A percentile compares a stretch with the other conserved stretches of the same genome.
Evolutionary conservation across 1,284 basidiomycete species (phyloP).

Genomic region (Apiotrichum mycotoxinovorans): DNA sequence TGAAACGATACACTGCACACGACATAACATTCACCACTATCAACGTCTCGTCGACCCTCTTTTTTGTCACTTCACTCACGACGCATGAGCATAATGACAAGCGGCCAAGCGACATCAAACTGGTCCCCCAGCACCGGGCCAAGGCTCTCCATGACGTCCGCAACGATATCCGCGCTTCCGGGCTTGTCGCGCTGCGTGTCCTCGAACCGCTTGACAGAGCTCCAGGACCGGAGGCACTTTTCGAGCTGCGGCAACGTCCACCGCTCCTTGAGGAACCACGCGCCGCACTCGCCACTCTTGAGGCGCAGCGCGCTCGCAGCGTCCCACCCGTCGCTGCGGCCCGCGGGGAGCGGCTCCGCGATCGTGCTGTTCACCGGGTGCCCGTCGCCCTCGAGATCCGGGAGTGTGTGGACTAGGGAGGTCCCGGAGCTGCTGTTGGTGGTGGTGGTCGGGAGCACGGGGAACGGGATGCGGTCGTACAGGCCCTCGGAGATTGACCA

Average conservation of each 20-base stretch:
- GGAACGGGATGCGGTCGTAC: conserved; percentile 64
- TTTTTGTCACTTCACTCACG: too few relatives aligned
- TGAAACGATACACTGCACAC: too few relatives aligned
- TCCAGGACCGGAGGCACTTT: conserved; percentile 68
- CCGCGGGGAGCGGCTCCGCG: conserved; percentile 20
- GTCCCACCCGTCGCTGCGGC: conserved; percentile 21
- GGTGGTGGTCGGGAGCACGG: conserved; percentile 35
- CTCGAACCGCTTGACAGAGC: conserved; percentile 66
- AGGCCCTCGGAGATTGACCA: conserved; percentile 69
- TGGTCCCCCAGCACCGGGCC: conserved; percentile 50
- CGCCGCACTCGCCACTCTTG: conserved; percentile 34
- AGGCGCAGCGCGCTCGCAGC: conserved; percentile 23
- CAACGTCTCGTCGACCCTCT: too few relatives aligned
- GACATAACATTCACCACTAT: too few relatives aligned
- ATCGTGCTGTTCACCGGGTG: conserved; percentile 8
- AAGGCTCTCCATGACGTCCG: conserved; percentile 60
- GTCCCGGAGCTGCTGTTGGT: too few relatives aligned
- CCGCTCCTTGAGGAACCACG: conserved; percentile 60
- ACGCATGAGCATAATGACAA: conserved; percentile 3
- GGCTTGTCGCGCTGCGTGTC: conserved; percentile 52
- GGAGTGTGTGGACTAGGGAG: conserved; percentile 41
- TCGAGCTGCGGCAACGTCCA: conserved; percentile 65
- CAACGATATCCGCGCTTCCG: conserved; percentile 60
- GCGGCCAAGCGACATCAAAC: conserved; percentile 3
- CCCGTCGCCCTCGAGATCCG: conserved; percentile 54